Base-by-base conservation (phyloP, 495 filamentous ascomycete species). In the Penicillium psychrofluorescens region DNA sequence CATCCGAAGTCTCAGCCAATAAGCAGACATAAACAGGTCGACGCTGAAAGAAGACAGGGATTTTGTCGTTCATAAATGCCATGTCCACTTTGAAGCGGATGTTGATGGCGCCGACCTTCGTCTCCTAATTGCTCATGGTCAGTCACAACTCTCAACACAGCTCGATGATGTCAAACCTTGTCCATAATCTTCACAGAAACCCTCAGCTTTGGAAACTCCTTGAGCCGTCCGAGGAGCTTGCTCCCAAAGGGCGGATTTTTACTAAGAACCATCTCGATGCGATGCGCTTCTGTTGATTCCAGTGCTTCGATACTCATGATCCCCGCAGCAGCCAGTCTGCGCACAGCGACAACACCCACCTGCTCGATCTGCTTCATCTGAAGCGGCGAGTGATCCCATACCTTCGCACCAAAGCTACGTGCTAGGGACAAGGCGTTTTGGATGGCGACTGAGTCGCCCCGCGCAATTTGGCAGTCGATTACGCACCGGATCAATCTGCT, bases 291-390 rank as follows among this genome's bases (percentile, higher is more conserved):
- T 10, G 76, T 71, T n/a, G 56, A 61, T 37, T 81, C 83, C 28
- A 98, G 67, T n/a, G 72, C 74, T 45, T 87, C 75, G 9, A 98
- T 75, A 27, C 72, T 86, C 14, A 71, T 75, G 34, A 97, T 78
- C 7, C 83, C 83, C 32, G 80, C 79, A 43, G 72, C 73, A 7
- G 81, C 81, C 33, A 96, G 74, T 59, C 90, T 95, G 29, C 86
- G 75, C 33, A 92, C 81, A 6, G 80, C 76, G 3, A 83, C 88
- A 11, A 82, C 70, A 0, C 91, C 94, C 38, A 95, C 76, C n/a
- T 82, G 77, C 4, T 86, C 82, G 8, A 98, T 75, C 55, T 98
- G 92, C 43, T 86, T 90, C 59, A 98, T 77, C 43, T 96, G 87
- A 12, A 83, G 72, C 1, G 88, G 81, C 0, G 84, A 88, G 30